Percentiles rank a stretch among this genome's conserved stretches.
Conservation (phyloP, 441 rosid species). For the Arabidopsis lyrata region DNA sequence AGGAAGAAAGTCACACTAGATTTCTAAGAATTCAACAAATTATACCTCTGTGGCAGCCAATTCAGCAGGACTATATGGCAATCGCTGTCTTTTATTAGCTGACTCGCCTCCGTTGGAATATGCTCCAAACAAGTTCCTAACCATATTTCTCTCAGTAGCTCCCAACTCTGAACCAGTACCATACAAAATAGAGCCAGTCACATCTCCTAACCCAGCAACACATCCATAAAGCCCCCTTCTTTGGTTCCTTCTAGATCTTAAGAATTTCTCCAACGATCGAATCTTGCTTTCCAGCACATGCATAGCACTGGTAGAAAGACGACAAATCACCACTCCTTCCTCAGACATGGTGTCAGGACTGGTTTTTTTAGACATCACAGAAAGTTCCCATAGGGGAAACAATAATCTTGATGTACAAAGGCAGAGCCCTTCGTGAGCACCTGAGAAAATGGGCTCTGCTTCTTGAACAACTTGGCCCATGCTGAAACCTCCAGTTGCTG, state of each 20-base stretch:
- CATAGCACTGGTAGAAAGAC: conserved; percentile 84
- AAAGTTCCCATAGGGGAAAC: conserved; percentile 94
- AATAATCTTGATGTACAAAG: conserved; percentile 91
- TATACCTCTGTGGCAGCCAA: conserved; percentile 95
- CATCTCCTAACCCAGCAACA: conserved; percentile 91
- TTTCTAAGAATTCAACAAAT: conserved; percentile 34
- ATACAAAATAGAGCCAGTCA: conserved; percentile 90
- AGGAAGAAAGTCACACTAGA: conserved; percentile 24
- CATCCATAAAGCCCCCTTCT: conserved; percentile 96
- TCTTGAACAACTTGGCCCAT: conserved; percentile 99
- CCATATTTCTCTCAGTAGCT: conserved; percentile 74
- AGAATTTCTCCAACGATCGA: conserved; percentile 85
- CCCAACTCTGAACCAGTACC: conserved; percentile 74
- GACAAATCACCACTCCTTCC: conserved; percentile 68
- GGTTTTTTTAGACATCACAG: conserved; percentile 72
- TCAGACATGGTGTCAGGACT: conserved; percentile 57
- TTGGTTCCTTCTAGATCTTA: conserved; percentile 90
- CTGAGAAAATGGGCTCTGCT: conserved; percentile 95
- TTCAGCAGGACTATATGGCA: conserved; percentile 87
- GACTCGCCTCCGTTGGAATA: conserved; percentile 70
- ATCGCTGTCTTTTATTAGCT: conserved; percentile 80
- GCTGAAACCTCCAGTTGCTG: conserved; percentile 92
- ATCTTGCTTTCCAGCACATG: conserved; percentile 84
- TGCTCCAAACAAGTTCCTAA: conserved; percentile 78
- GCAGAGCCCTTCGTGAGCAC: conserved; percentile 96